Conservation (phyloP, 2,329 filamentous ascomycete genomes). For the Fonsecaea monophora region DNA sequence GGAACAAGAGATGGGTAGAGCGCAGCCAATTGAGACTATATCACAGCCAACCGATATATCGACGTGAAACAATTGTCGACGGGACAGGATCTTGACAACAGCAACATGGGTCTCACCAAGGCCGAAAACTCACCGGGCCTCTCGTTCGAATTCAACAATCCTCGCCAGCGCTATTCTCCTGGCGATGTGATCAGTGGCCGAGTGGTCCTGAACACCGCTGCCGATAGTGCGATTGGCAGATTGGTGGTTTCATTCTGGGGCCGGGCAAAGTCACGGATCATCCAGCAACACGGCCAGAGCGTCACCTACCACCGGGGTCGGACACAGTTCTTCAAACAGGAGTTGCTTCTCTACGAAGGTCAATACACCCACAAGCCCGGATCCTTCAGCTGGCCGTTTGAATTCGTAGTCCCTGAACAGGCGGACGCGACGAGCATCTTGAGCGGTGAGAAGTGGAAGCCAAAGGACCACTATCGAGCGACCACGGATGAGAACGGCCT, state of each 20-base stretch:
- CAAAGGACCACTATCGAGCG: conserved; percentile 31
- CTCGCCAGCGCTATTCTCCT: conserved; percentile 27
- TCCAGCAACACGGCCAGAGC: conserved; percentile 33
- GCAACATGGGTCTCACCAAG: conserved; percentile 31
- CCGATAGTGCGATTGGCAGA: conserved; percentile 33
- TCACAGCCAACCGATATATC: not conserved
- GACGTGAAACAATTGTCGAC: not conserved
- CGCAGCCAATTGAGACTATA: not conserved
- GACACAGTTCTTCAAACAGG: conserved; percentile 32
- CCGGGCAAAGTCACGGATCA: conserved; percentile 35
- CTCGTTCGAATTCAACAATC: conserved; percentile 32
- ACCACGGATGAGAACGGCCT: conserved; percentile 25
- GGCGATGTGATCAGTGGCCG: conserved; percentile 35
- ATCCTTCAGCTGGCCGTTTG: conserved; percentile 36
- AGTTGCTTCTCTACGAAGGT: conserved; percentile 33
- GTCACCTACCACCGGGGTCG: conserved; percentile 34
- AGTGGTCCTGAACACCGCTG: conserved; percentile 33
- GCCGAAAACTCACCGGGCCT: conserved; percentile 33
- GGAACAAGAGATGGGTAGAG: not conserved
- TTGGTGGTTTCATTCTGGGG: conserved; percentile 36
- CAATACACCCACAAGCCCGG: conserved; percentile 38
- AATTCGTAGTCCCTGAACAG: conserved; percentile 30
- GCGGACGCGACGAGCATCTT: conserved; percentile 31
- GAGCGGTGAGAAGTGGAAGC: conserved; percentile 33
- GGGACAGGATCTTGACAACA: not conserved